These are phyloP conservation scores for Anastatica hierochuntica DNA, from an alignment of 345 rosid species.

Conservation along the genomic window DNA sequence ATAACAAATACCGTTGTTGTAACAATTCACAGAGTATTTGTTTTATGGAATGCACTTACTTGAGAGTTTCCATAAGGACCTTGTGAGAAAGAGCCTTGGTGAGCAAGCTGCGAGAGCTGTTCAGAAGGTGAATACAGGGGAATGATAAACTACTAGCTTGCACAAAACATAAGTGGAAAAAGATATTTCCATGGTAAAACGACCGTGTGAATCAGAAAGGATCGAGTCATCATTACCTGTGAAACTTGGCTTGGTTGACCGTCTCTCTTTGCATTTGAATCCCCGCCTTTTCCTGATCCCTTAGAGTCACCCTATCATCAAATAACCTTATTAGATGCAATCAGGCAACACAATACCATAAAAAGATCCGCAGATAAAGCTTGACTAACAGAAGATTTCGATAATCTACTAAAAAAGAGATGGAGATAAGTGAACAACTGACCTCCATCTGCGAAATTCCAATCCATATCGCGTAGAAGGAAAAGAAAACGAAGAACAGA, in stretches of 20 bases:
- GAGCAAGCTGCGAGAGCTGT: slow-evolving; percentile 38
- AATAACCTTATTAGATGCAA: not conserved
- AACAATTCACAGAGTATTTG: not conserved
- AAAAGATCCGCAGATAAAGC: not conserved
- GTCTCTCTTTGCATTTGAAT: slow-evolving; percentile 43
- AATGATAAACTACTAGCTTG: not conserved
- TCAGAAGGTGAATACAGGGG: slow-evolving; percentile 3
- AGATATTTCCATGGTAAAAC: not conserved
- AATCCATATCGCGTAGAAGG: slow-evolving; percentile 12
- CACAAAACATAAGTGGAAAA: not conserved
- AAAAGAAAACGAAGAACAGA: slow-evolving; percentile 1
- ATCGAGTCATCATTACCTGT: slow-evolving; percentile 34
- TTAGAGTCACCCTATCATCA: slow-evolving; percentile 60
- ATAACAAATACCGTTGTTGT: slow-evolving; percentile 4
- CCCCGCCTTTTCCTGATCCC: slow-evolving; percentile 67
- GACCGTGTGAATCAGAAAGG: not conserved
- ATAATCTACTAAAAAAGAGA: not conserved
- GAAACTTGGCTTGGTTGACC: slow-evolving; percentile 33
- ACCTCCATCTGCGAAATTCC: slow-evolving; percentile 75
- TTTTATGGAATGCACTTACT: slow-evolving; percentile 25
- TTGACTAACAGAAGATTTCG: not conserved
- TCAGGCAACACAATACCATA: not conserved
- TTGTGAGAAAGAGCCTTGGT: slow-evolving; percentile 42
- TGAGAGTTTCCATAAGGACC: slow-evolving; percentile 45
- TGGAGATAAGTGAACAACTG: slow-evolving; percentile 5